A percentile compares a stretch with the other conserved stretches of the same genome.
Conservation (phyloP, 495 filamentous ascomycete species). For the Glonium stellatum region DNA sequence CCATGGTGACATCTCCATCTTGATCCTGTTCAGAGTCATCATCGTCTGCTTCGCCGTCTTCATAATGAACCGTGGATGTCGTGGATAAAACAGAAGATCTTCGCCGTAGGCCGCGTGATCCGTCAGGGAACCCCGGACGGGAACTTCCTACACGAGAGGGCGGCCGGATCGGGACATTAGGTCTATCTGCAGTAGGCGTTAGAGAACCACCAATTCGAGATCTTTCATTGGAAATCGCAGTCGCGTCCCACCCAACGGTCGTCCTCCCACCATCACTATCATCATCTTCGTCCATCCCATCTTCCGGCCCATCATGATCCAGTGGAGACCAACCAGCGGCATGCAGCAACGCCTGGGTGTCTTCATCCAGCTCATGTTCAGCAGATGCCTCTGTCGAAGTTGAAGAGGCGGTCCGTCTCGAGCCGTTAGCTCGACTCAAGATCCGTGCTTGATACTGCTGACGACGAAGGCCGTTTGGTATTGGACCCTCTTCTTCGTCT, state of each 20-base stretch:
- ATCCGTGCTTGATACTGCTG: slow-evolving; percentile 17
- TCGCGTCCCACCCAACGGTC: slow-evolving; percentile 36
- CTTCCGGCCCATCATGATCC: slow-evolving; percentile 24
- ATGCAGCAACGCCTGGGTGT: slow-evolving; percentile 21
- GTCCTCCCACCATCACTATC: slow-evolving; percentile 31
- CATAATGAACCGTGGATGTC: slow-evolving; percentile 24
- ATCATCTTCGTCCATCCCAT: slow-evolving; percentile 27
- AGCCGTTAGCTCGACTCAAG: slow-evolving; percentile 24
- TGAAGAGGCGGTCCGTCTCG: slow-evolving; percentile 16
- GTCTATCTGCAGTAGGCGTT: slow-evolving; percentile 37
- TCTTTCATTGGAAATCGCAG: slow-evolving; percentile 33
- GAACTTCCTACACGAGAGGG: slow-evolving; percentile 22
- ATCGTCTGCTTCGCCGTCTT: slow-evolving; percentile 31
- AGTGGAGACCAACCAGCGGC: slow-evolving; percentile 27
- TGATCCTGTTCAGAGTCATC: slow-evolving; percentile 28
- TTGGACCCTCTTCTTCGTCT: slow-evolving; percentile 29
- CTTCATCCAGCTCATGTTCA: slow-evolving; percentile 26
- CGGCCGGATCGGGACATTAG: slow-evolving; percentile 23
- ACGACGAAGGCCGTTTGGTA: slow-evolving; percentile 12
- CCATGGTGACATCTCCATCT: slow-evolving; percentile 30
- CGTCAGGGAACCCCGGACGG: slow-evolving; percentile 19
- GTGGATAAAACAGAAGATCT: slow-evolving; percentile 28
- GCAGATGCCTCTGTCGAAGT: slow-evolving; percentile 17
- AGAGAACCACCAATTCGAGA: slow-evolving; percentile 32
- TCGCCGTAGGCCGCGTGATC: slow-evolving; percentile 28